Evolutionary conservation across 2,329 filamentous ascomycete genomes (phyloP).

Genomic region (Nigrograna mackinnonii): DNA sequence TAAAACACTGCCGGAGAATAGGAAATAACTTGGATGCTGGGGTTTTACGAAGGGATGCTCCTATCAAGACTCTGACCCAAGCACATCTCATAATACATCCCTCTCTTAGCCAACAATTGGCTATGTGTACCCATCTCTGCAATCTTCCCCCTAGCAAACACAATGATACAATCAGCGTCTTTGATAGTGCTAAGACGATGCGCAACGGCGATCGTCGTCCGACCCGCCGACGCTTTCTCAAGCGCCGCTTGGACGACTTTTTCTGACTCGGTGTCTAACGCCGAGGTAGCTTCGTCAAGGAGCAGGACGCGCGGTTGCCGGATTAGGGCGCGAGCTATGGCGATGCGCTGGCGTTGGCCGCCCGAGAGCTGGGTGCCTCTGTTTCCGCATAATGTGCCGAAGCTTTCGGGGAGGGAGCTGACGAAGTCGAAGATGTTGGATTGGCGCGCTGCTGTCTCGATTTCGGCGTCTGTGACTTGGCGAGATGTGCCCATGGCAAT

Average conservation of each 20-base stretch:
- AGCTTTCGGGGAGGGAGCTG: conserved; percentile 56
- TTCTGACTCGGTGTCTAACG: conserved; percentile 53
- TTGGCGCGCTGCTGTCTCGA: conserved; percentile 79
- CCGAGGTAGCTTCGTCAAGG: conserved; percentile 39
- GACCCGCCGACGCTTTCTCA: conserved; percentile 79
- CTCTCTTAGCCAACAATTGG: conserved; percentile 40
- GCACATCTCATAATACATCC: conserved; percentile 50
- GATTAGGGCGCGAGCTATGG: conserved; percentile 87
- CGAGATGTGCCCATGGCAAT: conserved; percentile 66
- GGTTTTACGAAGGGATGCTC: conserved; percentile 18
- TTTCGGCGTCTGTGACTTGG: conserved; percentile 70
- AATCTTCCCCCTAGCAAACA: conserved; percentile 84
- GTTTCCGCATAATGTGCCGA: conserved; percentile 34
- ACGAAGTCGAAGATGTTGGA: conserved; percentile 38
- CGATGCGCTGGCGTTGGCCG: conserved; percentile 93
- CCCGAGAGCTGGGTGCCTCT: conserved; percentile 54
- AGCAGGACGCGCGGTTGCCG: conserved; percentile 83
- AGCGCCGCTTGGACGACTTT: conserved; percentile 80
- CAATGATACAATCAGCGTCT: conserved; percentile 90
- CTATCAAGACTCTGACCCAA: conserved; percentile 46
- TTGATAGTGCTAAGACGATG: conserved; percentile 92
- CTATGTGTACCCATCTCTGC: conserved; percentile 74
- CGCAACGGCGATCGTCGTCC: conserved; percentile 93
- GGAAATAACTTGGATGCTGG: too few species aligned
- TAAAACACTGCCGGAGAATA: too few species aligned